A percentile compares a stretch with the other conserved stretches of the same genome.
Conservation (phyloP, 225 moss, liverwort and hornwort species). For the Neckera pumila region DNA sequence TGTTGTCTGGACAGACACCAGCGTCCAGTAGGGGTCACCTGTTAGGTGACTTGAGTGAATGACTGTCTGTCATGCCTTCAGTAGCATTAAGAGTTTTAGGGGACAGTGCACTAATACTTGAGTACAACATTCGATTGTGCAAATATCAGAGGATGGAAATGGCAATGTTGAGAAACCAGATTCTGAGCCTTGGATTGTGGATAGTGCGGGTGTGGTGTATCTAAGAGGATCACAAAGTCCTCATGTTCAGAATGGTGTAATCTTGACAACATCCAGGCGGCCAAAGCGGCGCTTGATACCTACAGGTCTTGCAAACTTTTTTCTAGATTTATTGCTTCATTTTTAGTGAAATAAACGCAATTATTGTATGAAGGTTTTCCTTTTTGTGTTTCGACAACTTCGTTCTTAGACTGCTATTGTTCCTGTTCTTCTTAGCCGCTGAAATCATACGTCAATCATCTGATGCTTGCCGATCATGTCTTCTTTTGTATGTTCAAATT, state of each 20-base stretch:
- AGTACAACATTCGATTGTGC: conserved; percentile 1
- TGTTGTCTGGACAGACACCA: neutral
- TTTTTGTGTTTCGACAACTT: neutral
- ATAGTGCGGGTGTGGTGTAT: conserved; percentile 33
- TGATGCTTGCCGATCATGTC: neutral
- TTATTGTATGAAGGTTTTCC: neutral
- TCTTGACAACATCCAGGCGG: conserved; percentile 2
- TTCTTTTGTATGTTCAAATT: neutral
- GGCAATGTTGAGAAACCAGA: neutral
- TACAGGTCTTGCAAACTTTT: conserved; percentile 11
- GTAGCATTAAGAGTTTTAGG: neutral
- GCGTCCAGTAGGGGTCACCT: neutral
- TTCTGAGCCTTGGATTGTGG: conserved; percentile 31
- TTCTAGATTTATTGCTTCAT: neutral
- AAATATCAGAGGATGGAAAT: conserved; percentile 12
- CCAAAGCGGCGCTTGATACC: conserved; percentile 41
- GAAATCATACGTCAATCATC: neutral
- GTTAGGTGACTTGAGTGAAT: no score
- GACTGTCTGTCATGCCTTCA: neutral
- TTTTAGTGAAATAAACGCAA: neutral
- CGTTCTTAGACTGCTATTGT: neutral
- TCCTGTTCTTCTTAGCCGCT: neutral
- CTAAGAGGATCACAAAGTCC: neutral
- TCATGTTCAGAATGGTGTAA: conserved; percentile 7
- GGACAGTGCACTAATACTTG: neutral